phyloP scores from a whole-genome alignment of 2,329 filamentous ascomycete genomes.

The Colletotrichum echinochloae region DNA sequence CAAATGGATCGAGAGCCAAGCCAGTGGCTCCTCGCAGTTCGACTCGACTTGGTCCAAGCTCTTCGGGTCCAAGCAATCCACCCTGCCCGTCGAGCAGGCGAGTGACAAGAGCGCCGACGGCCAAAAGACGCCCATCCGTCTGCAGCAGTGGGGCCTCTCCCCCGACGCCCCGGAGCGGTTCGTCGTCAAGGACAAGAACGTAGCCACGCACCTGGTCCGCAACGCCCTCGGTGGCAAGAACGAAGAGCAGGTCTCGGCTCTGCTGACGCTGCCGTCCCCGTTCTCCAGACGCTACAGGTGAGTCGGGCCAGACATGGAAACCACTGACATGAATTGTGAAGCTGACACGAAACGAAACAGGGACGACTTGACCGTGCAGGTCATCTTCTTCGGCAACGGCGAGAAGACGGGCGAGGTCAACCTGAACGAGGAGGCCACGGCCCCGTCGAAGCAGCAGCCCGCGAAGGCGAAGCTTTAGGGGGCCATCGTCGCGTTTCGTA shows the following conservation, averaged over 20 bases:
- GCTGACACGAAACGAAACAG: slow-evolving; percentile 56
- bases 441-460: slow-evolving; percentile 52
- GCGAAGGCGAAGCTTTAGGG: slow-evolving; percentile 55
- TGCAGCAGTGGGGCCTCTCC: slow-evolving; percentile 90
- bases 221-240: slow-evolving; percentile 96
- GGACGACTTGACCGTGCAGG: slow-evolving; percentile 96
- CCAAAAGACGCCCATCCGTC: slow-evolving; percentile 87
- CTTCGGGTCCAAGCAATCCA: slow-evolving; percentile 64
- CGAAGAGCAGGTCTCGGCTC: slow-evolving; percentile 90
- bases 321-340: background rate
- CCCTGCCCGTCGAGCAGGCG: slow-evolving; percentile 81
- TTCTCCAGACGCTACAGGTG: slow-evolving; percentile 92
- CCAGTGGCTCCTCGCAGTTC: slow-evolving; percentile 70
- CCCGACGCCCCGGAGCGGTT: slow-evolving; percentile 83
- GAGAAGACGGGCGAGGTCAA: slow-evolving; percentile 81
- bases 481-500: background rate
- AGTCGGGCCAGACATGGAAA: slow-evolving; percentile 35
- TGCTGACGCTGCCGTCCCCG: slow-evolving; percentile 90
- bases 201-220: slow-evolving; percentile 92
- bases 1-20: slow-evolving; percentile 92
- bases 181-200: slow-evolving; percentile 94
- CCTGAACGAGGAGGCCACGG: slow-evolving; percentile 88
- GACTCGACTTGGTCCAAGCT: slow-evolving; percentile 75
- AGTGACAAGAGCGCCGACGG: slow-evolving; percentile 67
- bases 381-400: slow-evolving; percentile 96